Base-by-base conservation (phyloP, 176 grass and related monocot species). In the Hordeum vulgare region DNA sequence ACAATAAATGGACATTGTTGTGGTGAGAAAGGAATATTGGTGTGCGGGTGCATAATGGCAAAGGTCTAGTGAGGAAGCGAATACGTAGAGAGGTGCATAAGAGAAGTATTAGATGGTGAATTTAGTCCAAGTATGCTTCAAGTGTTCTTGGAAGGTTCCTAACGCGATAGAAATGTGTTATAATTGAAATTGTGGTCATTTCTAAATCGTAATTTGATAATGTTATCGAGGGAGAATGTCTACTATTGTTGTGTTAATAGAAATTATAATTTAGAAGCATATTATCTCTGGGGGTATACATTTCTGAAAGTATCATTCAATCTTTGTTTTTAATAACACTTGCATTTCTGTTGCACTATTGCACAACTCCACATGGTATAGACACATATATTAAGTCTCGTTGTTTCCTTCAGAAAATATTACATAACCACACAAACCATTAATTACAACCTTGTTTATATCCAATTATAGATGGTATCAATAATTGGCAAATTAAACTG, bases 11-110 rank as follows among this genome's bases (percentile, higher is more conserved):
- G n/a, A n/a, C 42, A 51, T 51, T 51, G 63, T 62, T 93, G 87
- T 28, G 27, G 85, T 40, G 88, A 80, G 75, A 89, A 7, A 90
- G 82, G 88, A 20, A 12, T 1, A 72, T 90, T 1, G 88, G 82
- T 3, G 26, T 88, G 11, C 63, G 75, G 2, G 61, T 65, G 74
- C 56, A 5, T 24, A 11, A 0, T 13, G 64, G 40, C 2, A 27
- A 27, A 9, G 60, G 82, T 0, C 4, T 25, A 24, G 24, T 80
- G 3, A 66, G 2, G 8, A 80, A 60, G 88, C 81, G 41, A 9
- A n/a, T 85, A 26, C 71, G 12, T 85, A 26, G 77, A 85, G 23
- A 81, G 78, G 41, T 85, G 87, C 71, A 69, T 85, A 7, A 70
- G 26, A 8, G 69, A 80, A 11, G 61, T 77, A 27, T 81, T 87